Percentiles rank a stretch among this genome's conserved stretches.
These are phyloP conservation scores for Mycena crocata DNA, from an alignment of 768 basidiomycete genomes.

Conservation along the genomic window DNA sequence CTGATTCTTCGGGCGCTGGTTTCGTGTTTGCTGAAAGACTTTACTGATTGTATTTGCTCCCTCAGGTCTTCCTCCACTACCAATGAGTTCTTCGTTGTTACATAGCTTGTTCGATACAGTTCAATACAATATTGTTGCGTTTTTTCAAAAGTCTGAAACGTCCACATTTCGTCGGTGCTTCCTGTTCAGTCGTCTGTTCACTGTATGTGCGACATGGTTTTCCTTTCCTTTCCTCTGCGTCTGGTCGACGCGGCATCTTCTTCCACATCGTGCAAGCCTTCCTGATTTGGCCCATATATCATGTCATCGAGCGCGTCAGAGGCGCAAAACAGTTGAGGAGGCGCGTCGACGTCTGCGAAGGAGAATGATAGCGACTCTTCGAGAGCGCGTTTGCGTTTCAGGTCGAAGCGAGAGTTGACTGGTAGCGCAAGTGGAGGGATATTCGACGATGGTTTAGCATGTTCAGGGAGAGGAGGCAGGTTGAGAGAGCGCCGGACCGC, in stretches of 20 bases:
- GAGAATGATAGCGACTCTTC: conserved; percentile 25
- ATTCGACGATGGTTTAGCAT: conserved; percentile 7
- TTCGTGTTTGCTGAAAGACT: not conserved
- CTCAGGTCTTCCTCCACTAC: not conserved
- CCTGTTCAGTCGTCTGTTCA: too few relatives aligned
- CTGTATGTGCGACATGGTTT: too few relatives aligned
- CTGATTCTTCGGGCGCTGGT: conserved; percentile 62
- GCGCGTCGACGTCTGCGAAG: conserved; percentile 22
- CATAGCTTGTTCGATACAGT: not conserved
- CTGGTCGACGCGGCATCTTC: not conserved
- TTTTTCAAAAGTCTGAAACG: not conserved
- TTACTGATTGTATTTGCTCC: conserved; percentile 16
- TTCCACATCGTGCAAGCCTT: not conserved
- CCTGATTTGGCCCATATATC: not conserved
- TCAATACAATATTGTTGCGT: not conserved
- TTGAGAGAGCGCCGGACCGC: conserved; percentile 44
- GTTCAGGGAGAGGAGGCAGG: conserved; percentile 39
- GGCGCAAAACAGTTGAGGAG: conserved; percentile 39
- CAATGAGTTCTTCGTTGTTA: not conserved
- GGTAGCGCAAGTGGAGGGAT: conserved; percentile 6
- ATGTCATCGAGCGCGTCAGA: conserved; percentile 28
- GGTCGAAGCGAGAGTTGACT: conserved; percentile 34
- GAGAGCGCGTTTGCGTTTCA: conserved; percentile 34
- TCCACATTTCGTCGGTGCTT: not conserved
- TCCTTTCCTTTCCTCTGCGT: not conserved